Base-by-base conservation (phyloP, 2,329 filamentous ascomycete species). In the Fusarium sp. region DNA sequence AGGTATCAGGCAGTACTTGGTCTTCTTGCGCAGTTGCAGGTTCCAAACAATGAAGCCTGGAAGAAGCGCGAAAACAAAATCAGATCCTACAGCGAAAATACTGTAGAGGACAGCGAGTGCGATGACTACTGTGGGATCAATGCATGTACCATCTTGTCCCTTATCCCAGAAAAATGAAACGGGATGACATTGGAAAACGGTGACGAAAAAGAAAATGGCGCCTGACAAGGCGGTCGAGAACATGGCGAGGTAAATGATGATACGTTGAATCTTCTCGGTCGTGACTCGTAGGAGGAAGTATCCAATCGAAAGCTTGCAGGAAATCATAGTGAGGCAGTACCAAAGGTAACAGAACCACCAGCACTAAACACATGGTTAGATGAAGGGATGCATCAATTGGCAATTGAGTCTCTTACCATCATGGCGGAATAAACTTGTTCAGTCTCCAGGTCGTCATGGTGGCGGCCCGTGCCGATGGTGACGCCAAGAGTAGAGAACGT, bases 1-100 rank as follows among this genome's bases (percentile, higher is more conserved):
- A 7, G 81, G 80, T 3, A 83, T 83, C 27, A 89, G 75, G 0
- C 85, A 80, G 5, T 80, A 43, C 71, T 89, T 89, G 0, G 84
- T 84, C 47, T 79, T 81, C 4, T 68, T 71, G 40, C 82, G 82
- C 78, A 90, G 86, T 49, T 88, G 82, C 18, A 89, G 70, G 15
- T 83, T 81, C 79, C 81, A 85, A 1, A 90, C 80, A 7, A 90
- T 80, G 59, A 84, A 83, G 2, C 85, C 81, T 0, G 86, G 86
- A 9, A 88, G 73, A 18, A 87, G 70, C 6, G 84, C 84, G 47
- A 86, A 79, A 0, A 81, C 80, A 25, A 86, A 80, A 68, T 88
- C 85, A 30, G 81, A 84, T 6, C 81, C 63, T 15, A 84, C 83
- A 25, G 81, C 83, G 6, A 83, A 77, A 2, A 79, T 79, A 67